Percentiles rank a stretch among this genome's conserved stretches.
Conservation (phyloP, 2,329 filamentous ascomycete species). For the Mycogone perniciosa region DNA sequence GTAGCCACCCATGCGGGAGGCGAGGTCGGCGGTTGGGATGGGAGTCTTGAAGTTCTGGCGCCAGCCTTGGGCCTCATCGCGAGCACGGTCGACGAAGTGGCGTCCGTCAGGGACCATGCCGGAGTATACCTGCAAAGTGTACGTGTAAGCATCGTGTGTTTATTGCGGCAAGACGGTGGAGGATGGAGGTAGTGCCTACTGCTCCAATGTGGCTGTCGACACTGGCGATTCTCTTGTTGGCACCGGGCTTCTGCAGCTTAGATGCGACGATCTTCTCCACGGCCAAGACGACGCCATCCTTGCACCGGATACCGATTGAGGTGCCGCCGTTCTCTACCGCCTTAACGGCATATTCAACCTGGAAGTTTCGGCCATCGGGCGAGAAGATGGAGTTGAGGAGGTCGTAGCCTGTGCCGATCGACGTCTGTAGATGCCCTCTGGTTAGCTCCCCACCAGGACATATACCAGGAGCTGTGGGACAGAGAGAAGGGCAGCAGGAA, state of each 20-base stretch:
- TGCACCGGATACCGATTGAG: constrained; percentile 91
- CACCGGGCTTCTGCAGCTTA: constrained; percentile 88
- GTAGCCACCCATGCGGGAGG: constrained; percentile 89
- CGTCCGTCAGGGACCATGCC: constrained; percentile 91
- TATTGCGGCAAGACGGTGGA: not conserved
- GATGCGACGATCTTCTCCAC: constrained; percentile 95
- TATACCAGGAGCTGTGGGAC: not conserved
- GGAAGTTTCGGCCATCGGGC: constrained; percentile 97
- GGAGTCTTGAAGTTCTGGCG: constrained; percentile 90
- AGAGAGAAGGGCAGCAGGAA: not conserved
- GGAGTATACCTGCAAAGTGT: constrained; percentile 69
- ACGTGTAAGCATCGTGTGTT: constrained; percentile 7
- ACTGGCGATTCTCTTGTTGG: constrained; percentile 95
- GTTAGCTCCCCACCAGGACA: constrained; percentile 11
- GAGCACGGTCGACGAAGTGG: constrained; percentile 89
- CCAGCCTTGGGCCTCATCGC: constrained; percentile 90
- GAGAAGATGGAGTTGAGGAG: constrained; percentile 99
- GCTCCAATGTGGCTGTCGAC: constrained; percentile 90
- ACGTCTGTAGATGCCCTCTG: constrained; percentile 61
- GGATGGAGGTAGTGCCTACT: constrained; percentile 49
- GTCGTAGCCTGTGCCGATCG: constrained; percentile 99
- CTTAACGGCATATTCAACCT: constrained; percentile 98
- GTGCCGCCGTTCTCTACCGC: constrained; percentile 97
- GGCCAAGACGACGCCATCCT: constrained; percentile 92
- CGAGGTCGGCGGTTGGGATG: constrained; percentile 81